A percentile compares a stretch with the other conserved stretches of the same genome.
Conservation (phyloP, 1,284 basidiomycete species). For the Fomitopsis betulina region DNA sequence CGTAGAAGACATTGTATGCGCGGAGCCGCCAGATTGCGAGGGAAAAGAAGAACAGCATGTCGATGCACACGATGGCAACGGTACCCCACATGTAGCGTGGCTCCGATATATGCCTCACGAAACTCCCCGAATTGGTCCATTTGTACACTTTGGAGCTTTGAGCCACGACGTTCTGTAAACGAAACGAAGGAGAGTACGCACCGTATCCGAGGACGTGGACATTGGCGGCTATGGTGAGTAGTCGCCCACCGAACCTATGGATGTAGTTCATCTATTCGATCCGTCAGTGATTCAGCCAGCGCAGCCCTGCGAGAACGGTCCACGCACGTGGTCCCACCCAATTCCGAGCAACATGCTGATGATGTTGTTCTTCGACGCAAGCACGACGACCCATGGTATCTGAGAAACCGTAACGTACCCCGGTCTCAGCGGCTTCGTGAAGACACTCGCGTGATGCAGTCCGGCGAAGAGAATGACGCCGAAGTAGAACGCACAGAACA, state of each 20-base stretch:
- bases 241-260: conserved; percentile 68
- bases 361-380: too few species aligned
- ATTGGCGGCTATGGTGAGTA: conserved; percentile 59
- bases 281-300: too few species aligned
- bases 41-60: conserved; percentile 55
- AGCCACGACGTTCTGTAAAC: not conserved
- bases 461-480: conserved; percentile 43
- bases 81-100: conserved; percentile 45
- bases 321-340: conserved; percentile 51
- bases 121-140: conserved; percentile 44
- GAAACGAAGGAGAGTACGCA: conserved; percentile 30
- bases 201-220: conserved; percentile 62
- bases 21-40: conserved; percentile 44
- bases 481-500: conserved; percentile 46
- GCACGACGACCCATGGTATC: conserved; percentile 62
- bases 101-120: conserved; percentile 30
- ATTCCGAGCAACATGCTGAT: conserved; percentile 58
- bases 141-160: conserved; percentile 43
- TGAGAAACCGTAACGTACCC: conserved; percentile 69
- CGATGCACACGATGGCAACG: conserved; percentile 42
- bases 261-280: conserved; percentile 62
- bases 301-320: not conserved
- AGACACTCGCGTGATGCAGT: conserved; percentile 49
- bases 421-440: conserved; percentile 43
- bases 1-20: conserved; percentile 51